phyloP scores from a whole-genome alignment of 371 early-diverging fungal species.

The Mucor velutinosus region DNA sequence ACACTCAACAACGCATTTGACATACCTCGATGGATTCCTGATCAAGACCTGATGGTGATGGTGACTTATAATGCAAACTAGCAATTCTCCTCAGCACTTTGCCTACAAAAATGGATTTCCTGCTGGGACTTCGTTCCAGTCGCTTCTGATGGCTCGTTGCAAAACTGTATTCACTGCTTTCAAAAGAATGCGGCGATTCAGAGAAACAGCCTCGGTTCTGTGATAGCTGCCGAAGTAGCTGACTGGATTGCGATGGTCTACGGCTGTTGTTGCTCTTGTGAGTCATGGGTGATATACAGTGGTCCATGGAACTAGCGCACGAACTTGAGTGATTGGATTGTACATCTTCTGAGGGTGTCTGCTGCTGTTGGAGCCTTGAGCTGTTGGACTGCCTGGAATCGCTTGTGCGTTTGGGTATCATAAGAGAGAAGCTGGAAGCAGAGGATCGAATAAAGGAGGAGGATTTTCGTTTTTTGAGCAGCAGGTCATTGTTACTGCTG shows the following conservation, averaged over 20 bases:
- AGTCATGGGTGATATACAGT: neutral
- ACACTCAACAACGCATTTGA: too few species aligned
- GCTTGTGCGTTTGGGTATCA: constrained; percentile 29
- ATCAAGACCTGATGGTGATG: neutral
- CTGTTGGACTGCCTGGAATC: constrained; percentile 14
- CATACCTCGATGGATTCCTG: constrained; percentile 1
- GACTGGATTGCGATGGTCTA: constrained; percentile 10
- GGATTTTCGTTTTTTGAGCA: constrained; percentile 34
- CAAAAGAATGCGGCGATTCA: constrained; percentile 6
- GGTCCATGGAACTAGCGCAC: constrained; percentile 13
- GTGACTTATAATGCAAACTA: constrained; percentile 19
- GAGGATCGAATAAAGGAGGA: constrained; percentile 42
- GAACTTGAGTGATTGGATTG: constrained; percentile 14
- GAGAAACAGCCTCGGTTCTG: neutral
- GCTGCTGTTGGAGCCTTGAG: neutral
- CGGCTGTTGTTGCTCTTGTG: neutral
- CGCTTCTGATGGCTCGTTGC: neutral
- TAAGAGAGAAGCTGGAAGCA: constrained; percentile 43
- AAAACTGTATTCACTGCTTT: neutral
- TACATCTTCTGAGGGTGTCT: constrained; percentile 5
- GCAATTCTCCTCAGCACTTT: constrained; percentile 18
- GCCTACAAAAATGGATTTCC: constrained; percentile 15
- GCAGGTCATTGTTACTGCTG: neutral
- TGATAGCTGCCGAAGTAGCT: constrained; percentile 2
- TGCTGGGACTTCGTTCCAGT: constrained; percentile 7